Base-by-base conservation (phyloP, 2,329 filamentous ascomycete genomes). In the Venturia oleaginea region DNA sequence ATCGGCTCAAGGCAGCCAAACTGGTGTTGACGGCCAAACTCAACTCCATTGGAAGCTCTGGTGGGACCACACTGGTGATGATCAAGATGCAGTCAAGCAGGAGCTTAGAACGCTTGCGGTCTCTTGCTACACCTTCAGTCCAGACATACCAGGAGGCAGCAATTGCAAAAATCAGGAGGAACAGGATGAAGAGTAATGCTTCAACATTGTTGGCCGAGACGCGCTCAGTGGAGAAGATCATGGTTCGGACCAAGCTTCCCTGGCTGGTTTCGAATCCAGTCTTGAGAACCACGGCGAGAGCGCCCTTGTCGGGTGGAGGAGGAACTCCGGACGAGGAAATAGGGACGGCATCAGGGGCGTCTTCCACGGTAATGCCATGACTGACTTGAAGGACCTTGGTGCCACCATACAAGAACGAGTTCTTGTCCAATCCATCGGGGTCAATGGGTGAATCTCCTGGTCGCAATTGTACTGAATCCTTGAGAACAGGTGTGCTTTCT, bases 121-220 rank as follows among this genome's bases (percentile, higher is more conserved):
- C 93, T 79, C 90, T 92, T 74, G 85, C 84, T 64, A 99, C 93
- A 79, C 94, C 95, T 77, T 99, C 93, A 67, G 92, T 86, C 94
- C 94, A 99, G 66, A 99, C 94, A 75, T 99, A 99, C 92, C 94
- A 97, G 15, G 94, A 96, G 62, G 94, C 94, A 64, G 94, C 95
- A 74, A 99, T 85, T 71, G 95, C 95, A 78, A 99, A 99, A 71
- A 97, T 85, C 64, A 96, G 84, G 34, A 99, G 84, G 83, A 99
- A 99, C 66, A 99, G 83, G 69, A 99, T 99, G 80, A 99, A 99
- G 67, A 96, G 83, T n/a, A 99, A 80, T 1, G 94, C 94, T 77
- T 99, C 94, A 55, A 88, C 87, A 72, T 99, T 97, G 79, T 97
- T 97, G 70, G 94, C 94, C n/a, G 93, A 97, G 30, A 99, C 93